Evolutionary conservation across 805 yeast genomes (phyloP), one percentile per base, ranked within the genome.

Genomic region (Metschnikowia vanudenii): DNA sequence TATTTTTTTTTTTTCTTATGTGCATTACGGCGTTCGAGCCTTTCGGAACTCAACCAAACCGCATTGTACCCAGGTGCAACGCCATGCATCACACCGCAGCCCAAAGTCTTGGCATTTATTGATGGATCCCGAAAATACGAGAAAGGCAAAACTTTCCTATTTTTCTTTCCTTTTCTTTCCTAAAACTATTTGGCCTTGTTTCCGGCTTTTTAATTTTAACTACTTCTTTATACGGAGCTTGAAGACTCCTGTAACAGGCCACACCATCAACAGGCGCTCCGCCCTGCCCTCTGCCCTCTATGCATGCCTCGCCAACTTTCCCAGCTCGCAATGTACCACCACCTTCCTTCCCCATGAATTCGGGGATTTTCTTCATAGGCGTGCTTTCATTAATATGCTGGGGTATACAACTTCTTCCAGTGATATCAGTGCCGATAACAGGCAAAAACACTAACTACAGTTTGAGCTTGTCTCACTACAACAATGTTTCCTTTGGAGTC

Each of bases 391-490:
- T 60, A 13, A 44, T 68, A 32, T 68, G 73, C 50, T 54, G 64
- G 37, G 63, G 61, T 12, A 50, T 73, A 16, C 75, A 73, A 55
- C 53, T 73, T 12, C 60, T 73, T 14, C 70, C 73, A 28, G 68
- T 72, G 31, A 61, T 73, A 20, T 64, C 74, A 9, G 77, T 73
- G 11, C 77, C 77, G 5, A 46, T 73, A 8, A 68, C 74, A 0
- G 63, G 68, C n/a, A 47, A 53, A 5, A 40, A 44, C 9, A 55
- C 59, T 3, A 47, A 50, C 36, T 57, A 60, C 39, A 49, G 52
- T 14, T 50, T 73, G 30, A 60, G 59, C 43, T 56, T 73, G 18
- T 66, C 74, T 16, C 55, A 55, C 22, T 68, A 59, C 46, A 56
- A 58, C 32, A 62, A 67, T 50, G 53, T 60, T 38, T 58, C 67